Conservation (phyloP, 202 grass and related monocot species). For the Digitaria exilis region DNA sequence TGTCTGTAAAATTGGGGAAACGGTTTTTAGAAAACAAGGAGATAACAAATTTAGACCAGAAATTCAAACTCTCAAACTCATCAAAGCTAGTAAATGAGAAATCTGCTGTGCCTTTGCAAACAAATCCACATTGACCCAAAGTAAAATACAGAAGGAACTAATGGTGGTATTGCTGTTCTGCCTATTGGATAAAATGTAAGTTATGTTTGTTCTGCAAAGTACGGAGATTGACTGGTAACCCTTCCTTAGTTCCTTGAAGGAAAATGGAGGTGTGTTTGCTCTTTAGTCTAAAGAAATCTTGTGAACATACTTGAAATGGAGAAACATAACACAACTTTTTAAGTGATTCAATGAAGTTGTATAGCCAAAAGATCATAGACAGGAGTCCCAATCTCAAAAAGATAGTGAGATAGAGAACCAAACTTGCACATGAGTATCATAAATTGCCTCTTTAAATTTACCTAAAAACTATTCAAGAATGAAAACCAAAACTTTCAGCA, state of each 20-base stretch:
- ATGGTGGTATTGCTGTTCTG: no score
- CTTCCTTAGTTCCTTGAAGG: neutral
- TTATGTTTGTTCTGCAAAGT: neutral
- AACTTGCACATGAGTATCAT: neutral
- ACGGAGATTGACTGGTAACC: neutral
- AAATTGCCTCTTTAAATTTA: neutral
- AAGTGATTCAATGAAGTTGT: neutral
- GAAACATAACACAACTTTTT: neutral
- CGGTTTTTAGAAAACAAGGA: neutral
- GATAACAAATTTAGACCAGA: neutral
- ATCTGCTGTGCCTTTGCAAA: neutral
- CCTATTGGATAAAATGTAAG: neutral
- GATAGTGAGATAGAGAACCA: constrained; percentile 5
- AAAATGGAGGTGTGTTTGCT: neutral
- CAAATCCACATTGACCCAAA: neutral
- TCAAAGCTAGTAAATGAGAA: neutral
- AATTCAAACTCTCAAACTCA: constrained; percentile 2
- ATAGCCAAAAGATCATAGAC: neutral
- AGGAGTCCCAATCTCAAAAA: neutral
- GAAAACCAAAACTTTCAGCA: neutral
- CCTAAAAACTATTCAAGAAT: neutral
- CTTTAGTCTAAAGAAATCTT: constrained; percentile 5
- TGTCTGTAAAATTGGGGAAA: constrained; percentile 58
- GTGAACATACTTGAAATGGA: constrained; percentile 4
- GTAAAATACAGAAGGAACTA: neutral